Evolutionary conservation across 1,139 yeast genomes (phyloP).

Genomic region (Kluyveromyces sp.): DNA sequence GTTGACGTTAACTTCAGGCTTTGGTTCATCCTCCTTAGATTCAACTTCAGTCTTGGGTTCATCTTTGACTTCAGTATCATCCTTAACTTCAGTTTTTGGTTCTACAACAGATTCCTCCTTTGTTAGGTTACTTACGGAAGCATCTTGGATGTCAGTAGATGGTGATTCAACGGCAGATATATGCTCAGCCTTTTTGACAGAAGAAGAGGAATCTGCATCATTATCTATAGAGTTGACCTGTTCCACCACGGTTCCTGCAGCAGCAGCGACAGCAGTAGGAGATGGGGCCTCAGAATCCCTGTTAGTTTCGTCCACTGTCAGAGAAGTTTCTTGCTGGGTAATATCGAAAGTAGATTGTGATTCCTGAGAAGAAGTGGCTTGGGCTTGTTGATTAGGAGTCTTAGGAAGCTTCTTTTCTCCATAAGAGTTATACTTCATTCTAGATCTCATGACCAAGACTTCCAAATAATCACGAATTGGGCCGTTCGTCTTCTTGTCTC

Average conservation of each 20-base stretch:
- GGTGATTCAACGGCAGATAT: too few species aligned
- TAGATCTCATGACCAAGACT: slow-evolving; percentile 44
- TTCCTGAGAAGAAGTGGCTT: not conserved
- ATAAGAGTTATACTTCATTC: slow-evolving; percentile 17
- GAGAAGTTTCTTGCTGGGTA: slow-evolving; percentile 5
- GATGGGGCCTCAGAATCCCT: not conserved
- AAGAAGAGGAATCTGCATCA: not conserved
- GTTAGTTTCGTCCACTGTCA: slow-evolving; percentile 2
- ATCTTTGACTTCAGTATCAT: not conserved
- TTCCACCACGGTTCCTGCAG: not conserved
- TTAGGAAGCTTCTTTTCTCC: slow-evolving; percentile 15
- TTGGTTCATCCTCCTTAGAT: too few species aligned
- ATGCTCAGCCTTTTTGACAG: too few species aligned
- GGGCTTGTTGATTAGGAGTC: not conserved
- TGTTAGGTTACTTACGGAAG: too few species aligned
- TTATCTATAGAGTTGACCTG: not conserved
- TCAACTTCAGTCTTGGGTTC: too few species aligned
- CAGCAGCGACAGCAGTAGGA: not conserved
- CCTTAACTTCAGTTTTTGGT: too few species aligned
- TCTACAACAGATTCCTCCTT: too few species aligned
- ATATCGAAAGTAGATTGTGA: not conserved
- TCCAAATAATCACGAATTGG: slow-evolving; percentile 56
- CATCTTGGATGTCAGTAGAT: too few species aligned
- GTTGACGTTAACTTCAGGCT: too few species aligned
- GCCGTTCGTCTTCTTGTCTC: slow-evolving; percentile 42